These are phyloP conservation scores for Davidsoniella eucalypti DNA, from an alignment of 2,329 filamentous ascomycete species.

Conservation along the genomic window DNA sequence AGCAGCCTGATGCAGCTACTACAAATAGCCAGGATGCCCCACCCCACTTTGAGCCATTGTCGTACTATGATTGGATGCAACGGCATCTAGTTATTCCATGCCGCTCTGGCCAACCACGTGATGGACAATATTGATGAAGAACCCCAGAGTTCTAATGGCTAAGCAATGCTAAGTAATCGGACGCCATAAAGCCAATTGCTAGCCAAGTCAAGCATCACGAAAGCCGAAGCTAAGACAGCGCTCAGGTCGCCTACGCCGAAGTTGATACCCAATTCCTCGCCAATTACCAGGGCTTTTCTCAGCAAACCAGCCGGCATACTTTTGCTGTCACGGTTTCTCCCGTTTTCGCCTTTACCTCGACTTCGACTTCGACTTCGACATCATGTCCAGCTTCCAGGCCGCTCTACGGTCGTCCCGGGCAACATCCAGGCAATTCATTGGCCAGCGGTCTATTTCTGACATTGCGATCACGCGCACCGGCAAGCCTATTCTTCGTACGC, in stretches of 20 bases:
- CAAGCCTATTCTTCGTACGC: constrained; percentile 78
- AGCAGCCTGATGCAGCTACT: constrained; percentile 21
- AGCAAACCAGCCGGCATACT: no score
- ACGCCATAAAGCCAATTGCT: not conserved
- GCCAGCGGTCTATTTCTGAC: constrained; percentile 51
- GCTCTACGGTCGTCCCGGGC: constrained; percentile 35
- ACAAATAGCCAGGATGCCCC: not conserved
- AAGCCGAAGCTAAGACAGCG: no score
- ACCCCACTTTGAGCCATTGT: not conserved
- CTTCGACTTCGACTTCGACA: constrained; percentile 15
- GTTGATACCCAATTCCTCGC: no score
- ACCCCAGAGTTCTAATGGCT: not conserved
- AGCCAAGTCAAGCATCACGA: not conserved
- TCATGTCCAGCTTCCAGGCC: constrained; percentile 40
- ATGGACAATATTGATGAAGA: not conserved
- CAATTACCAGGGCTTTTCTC: no score
- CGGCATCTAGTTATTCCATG: not conserved
- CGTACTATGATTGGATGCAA: not conserved
- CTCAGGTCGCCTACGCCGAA: no score
- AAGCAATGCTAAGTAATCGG: not conserved
- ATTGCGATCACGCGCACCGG: constrained; percentile 87
- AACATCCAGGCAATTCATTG: constrained; percentile 29
- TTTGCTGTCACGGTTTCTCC: no score
- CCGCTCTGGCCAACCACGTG: constrained; percentile 6
- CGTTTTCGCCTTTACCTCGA: no score